Evolutionary conservation across 2,329 filamentous ascomycete species (phyloP).

Genomic region (Rutstroemia sp.): DNA sequence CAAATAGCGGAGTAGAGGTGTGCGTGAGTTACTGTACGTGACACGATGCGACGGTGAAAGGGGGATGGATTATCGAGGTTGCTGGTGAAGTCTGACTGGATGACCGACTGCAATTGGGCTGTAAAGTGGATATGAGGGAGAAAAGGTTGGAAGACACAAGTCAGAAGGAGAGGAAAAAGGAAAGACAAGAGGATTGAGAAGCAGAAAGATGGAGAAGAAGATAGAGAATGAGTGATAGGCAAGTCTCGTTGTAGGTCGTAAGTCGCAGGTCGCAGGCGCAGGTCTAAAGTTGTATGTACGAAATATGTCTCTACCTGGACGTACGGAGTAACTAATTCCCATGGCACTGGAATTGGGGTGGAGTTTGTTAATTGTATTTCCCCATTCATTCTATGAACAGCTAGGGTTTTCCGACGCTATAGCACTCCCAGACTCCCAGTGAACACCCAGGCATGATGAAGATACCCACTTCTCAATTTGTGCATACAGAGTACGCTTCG

Average conservation of each 20-base stretch:
- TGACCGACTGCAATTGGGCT: neutral
- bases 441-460: no score
- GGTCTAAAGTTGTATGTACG: no score
- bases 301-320: neutral
- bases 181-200: neutral
- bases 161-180: neutral
- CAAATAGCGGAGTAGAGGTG: slow-evolving; percentile 12
- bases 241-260: no score
- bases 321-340: neutral
- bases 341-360: neutral
- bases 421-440: neutral
- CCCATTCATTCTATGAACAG: neutral
- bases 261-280: no score
- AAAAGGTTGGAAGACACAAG: neutral
- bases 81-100: slow-evolving; percentile 5
- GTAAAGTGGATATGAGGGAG: slow-evolving; percentile 3
- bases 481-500: neutral
- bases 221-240: neutral
- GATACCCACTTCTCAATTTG: no score
- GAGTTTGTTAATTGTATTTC: neutral
- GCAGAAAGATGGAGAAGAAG: neutral
- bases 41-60: slow-evolving; percentile 13
- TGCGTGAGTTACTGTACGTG: slow-evolving; percentile 5
- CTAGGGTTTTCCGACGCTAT: no score
- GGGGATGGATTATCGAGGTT: slow-evolving; percentile 3